A percentile compares a stretch with the other conserved stretches of the same genome.
These are phyloP conservation scores for Amylocarpus encephaloides DNA, from an alignment of 2,329 filamentous ascomycete species.

Conservation along the genomic window DNA sequence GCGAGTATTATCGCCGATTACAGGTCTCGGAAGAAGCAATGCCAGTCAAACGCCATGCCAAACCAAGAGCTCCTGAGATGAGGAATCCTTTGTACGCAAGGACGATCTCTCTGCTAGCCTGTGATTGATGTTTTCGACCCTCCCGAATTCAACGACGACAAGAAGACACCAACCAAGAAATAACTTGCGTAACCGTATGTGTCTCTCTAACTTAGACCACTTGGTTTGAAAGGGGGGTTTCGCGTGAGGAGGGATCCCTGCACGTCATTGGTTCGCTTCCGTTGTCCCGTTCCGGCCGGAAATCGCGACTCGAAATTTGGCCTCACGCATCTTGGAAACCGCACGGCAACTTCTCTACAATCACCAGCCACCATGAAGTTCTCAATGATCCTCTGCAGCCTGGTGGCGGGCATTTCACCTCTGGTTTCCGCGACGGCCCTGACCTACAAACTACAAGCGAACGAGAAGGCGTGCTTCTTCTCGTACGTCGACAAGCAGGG, in stretches of 20 bases:
- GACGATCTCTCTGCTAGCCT: no score
- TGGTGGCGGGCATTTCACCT: constrained; percentile 65
- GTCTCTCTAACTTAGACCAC: no score
- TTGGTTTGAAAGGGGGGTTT: no score
- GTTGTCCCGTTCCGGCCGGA: background rate
- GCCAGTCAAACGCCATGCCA: no score
- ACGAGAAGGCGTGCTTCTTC: constrained; percentile 97
- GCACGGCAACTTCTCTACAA: constrained; percentile 4
- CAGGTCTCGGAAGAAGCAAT: no score
- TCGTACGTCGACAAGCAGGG: constrained; percentile 68
- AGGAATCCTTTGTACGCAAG: background rate
- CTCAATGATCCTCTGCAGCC: constrained; percentile 53
- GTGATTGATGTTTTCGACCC: no score
- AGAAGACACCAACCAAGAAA: no score
- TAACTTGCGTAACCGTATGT: no score
- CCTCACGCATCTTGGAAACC: constrained; percentile 5
- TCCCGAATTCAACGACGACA: no score
- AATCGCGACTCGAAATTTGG: constrained; percentile 16
- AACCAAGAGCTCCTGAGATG: background rate
- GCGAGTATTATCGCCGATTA: background rate
- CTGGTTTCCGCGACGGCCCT: constrained; percentile 79
- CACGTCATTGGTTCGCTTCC: background rate
- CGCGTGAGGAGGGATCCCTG: no score
- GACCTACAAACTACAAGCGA: constrained; percentile 83
- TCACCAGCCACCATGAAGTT: constrained; percentile 53